Base-by-base conservation (phyloP, 2,329 filamentous ascomycete species). In the Leptographium galeiforme region DNA sequence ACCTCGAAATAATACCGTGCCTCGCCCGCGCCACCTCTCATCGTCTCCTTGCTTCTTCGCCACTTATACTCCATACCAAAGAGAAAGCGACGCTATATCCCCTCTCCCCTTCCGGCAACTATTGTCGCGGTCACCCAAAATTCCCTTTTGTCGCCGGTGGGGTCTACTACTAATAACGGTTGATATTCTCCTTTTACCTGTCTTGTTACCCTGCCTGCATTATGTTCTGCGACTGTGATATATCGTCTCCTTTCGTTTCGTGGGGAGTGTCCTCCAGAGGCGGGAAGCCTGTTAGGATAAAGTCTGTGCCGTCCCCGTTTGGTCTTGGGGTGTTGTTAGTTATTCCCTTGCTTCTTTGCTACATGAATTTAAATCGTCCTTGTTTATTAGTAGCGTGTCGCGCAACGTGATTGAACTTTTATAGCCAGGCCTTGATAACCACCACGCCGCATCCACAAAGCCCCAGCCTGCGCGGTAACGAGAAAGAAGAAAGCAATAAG, bases 121-220 rank as follows among this genome's bases (percentile, higher is more conserved):
- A 16, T 16, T 32, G 43, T 44, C 25, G 41, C 25, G 18, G 41
- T 11, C 41, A 19, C 19, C 8, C 13, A 25, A 44, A 44, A 44
- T 25, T 44, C 14, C 7, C 25, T n/a, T 33, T 46, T 46, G 30
- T 33, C 30, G 7, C 45, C 32, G 32, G 43, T 16, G 19, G 46
- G 46, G 46, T 12, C 16, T 48, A 47, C 46, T 49, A 43, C 41
- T 51, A 51, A 51, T 51, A 18, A 51, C 50, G 40, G 41, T 46
- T 45, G 40, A 36, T 51, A 38, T 49, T 51, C 41, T 44, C 25
- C 40, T 33, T 51, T 33, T 44, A 36, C 40, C 18, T 51, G 39
- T 36, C 49, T 50, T 52, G 34, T 41, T 41, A 32, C 38, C 12
- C 25, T 18, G 25, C 50, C 48, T 53, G 13, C 43, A 33, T 45